A percentile compares a stretch with the other conserved stretches of the same genome.
Conservation (phyloP, 2,329 filamentous ascomycete species). For the Fusarium scirpi region DNA sequence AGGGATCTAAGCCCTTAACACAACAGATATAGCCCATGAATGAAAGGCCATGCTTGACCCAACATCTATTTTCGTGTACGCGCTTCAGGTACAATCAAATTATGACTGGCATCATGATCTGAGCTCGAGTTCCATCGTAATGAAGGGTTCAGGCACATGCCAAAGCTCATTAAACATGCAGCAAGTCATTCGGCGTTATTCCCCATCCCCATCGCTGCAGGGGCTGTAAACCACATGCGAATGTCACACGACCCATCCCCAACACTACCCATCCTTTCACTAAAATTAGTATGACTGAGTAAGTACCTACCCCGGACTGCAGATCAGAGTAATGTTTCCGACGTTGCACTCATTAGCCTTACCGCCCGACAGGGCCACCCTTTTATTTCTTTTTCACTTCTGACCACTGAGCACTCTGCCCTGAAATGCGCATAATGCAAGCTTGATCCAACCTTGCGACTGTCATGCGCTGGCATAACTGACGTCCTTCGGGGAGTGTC, state of each 20-base stretch:
- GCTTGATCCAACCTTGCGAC: slow-evolving; percentile 8
- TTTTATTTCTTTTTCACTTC: neutral
- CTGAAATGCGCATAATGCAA: slow-evolving; percentile 16
- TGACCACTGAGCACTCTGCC: slow-evolving; percentile 8
- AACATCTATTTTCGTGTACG: neutral
- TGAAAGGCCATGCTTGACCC: neutral
- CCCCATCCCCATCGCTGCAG: slow-evolving; percentile 1
- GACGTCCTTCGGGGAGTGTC: slow-evolving; percentile 32
- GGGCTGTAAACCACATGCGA: slow-evolving; percentile 21
- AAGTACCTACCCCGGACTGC: slow-evolving; percentile 4
- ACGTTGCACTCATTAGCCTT: slow-evolving; percentile 2
- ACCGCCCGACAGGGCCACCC: neutral
- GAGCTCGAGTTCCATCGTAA: neutral
- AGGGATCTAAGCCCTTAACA: neutral
- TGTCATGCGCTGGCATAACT: slow-evolving; percentile 28
- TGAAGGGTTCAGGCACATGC: neutral
- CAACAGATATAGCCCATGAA: neutral
- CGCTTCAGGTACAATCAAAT: neutral
- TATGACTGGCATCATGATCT: neutral
- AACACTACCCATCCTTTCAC: neutral
- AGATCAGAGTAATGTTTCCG: neutral
- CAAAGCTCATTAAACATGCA: slow-evolving; percentile 10
- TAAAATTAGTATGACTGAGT: neutral
- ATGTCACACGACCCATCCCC: neutral
- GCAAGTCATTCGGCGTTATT: slow-evolving; percentile 1